These are phyloP conservation scores for Cryptococcus hybrid DNA, from an alignment of 1,284 basidiomycete species.

Conservation along the genomic window DNA sequence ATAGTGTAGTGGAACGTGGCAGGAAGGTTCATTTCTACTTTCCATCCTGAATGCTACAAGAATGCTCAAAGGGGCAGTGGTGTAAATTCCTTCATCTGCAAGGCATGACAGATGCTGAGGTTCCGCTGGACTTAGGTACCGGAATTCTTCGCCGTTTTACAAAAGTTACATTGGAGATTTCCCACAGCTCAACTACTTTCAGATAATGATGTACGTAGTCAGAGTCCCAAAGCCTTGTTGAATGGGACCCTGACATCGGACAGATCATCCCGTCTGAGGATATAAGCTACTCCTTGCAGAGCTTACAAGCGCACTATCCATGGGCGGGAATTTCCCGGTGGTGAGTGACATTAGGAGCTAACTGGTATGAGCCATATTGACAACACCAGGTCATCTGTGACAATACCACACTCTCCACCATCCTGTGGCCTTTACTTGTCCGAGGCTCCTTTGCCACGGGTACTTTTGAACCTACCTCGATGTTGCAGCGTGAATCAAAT, in stretches of 20 bases:
- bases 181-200: slow-evolving; percentile 30
- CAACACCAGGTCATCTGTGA: slow-evolving; percentile 33
- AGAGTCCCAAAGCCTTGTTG: neutral
- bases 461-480: slow-evolving; percentile 25
- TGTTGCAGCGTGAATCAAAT: slow-evolving; percentile 15
- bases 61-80: slow-evolving; percentile 17
- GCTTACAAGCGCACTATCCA: slow-evolving; percentile 29
- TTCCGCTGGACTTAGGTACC: slow-evolving; percentile 25
- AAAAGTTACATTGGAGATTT: slow-evolving; percentile 30
- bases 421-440: slow-evolving; percentile 41
- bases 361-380: neutral
- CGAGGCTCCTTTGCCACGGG: slow-evolving; percentile 35
- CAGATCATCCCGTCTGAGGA: slow-evolving; percentile 48
- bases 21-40: slow-evolving; percentile 44
- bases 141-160: slow-evolving; percentile 41
- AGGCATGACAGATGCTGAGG: neutral
- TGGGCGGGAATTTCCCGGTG: slow-evolving; percentile 24
- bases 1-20: slow-evolving; percentile 42
- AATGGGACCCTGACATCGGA: neutral
- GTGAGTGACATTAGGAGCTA: slow-evolving; percentile 18
- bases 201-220: slow-evolving; percentile 39
- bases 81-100: slow-evolving; percentile 14
- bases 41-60: slow-evolving; percentile 25
- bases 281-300: slow-evolving; percentile 41
- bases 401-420: slow-evolving; percentile 30